A percentile compares a stretch with the other conserved stretches of the same genome.
Evolutionary conservation across 495 filamentous ascomycete species (phyloP).

Genomic region (Monascus purpureus): DNA sequence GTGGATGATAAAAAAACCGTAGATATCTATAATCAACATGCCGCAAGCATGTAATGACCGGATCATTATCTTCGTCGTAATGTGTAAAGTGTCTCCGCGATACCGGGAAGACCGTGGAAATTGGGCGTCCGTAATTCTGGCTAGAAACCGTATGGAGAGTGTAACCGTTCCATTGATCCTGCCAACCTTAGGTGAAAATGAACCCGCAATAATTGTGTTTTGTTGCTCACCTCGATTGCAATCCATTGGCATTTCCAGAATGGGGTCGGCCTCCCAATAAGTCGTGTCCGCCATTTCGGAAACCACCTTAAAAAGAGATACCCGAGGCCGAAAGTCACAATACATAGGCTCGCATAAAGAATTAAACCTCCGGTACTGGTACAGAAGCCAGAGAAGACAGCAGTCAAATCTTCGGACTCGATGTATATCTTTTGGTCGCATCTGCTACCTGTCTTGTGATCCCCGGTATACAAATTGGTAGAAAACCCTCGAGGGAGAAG

Average conservation of each 20-base stretch:
- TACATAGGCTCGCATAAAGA: conserved; percentile 54
- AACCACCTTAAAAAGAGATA: conserved; percentile 85
- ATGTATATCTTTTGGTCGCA: conserved; percentile 85
- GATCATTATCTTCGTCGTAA: conserved; percentile 78
- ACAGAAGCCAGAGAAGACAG: conserved; percentile 80
- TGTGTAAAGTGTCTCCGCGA: conserved; percentile 32
- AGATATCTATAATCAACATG: conserved; percentile 87
- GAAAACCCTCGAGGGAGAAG: conserved; percentile 55
- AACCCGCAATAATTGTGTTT: conserved; percentile 1
- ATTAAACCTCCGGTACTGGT: conserved; percentile 55
- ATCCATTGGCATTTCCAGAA: conserved; percentile 75
- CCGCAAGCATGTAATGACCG: conserved; percentile 53
- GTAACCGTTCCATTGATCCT: conserved; percentile 94
- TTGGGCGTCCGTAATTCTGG: conserved; percentile 58
- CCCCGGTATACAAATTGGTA: conserved; percentile 38
- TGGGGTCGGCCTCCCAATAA: conserved; percentile 54
- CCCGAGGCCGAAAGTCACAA: conserved; percentile 57
- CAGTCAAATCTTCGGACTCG: conserved; percentile 80
- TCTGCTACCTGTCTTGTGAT: conserved; percentile 40
- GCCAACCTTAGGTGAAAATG: conserved; percentile 6
- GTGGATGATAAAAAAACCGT: conserved; percentile 77
- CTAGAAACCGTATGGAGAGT: conserved; percentile 50
- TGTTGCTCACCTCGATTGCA: conserved; percentile 55
- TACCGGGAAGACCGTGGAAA: conserved; percentile 77
- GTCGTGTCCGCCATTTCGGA: conserved; percentile 66